These are phyloP conservation scores for Phialophora tarda DNA, from an alignment of 2,329 filamentous ascomycete genomes.

Conservation along the genomic window DNA sequence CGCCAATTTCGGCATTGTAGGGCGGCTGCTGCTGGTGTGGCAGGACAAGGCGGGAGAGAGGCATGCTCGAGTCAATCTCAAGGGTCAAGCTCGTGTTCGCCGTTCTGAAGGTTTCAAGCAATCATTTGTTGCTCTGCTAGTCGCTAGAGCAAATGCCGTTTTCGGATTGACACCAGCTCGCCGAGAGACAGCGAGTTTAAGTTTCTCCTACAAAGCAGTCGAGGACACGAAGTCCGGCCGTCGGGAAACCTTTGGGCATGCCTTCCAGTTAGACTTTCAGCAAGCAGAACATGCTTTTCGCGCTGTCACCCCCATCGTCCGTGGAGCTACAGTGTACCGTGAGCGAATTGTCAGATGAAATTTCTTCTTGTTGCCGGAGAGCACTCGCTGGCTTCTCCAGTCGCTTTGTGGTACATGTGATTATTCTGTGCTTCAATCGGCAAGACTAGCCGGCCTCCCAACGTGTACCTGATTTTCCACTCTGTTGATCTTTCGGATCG, in stretches of 20 bases:
- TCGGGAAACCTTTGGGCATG: background rate
- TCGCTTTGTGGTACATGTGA: slow-evolving; percentile 18
- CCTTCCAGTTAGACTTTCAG: background rate
- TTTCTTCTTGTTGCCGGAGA: slow-evolving; percentile 5
- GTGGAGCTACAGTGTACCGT: background rate
- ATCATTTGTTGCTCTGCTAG: background rate
- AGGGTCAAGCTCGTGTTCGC: slow-evolving; percentile 2
- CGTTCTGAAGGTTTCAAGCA: background rate
- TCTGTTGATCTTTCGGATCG: slow-evolving; percentile 4
- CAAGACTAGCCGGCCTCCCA: slow-evolving; percentile 14
- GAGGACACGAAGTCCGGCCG: background rate
- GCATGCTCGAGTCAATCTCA: background rate
- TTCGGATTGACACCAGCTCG: background rate
- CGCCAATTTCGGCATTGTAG: background rate
- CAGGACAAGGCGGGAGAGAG: background rate
- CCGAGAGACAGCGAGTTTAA: background rate
- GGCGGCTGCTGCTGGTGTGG: background rate
- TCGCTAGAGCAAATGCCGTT: slow-evolving; percentile 1
- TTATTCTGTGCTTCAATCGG: slow-evolving; percentile 17
- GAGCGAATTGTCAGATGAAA: background rate
- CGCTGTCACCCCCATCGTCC: background rate
- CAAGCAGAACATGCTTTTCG: background rate
- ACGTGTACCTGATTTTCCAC: slow-evolving; percentile 16
- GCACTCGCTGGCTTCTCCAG: slow-evolving; percentile 7
- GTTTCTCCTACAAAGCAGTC: background rate